Conservation (phyloP, 1,284 basidiomycete genomes). For the Apiotrichum domesticum region DNA sequence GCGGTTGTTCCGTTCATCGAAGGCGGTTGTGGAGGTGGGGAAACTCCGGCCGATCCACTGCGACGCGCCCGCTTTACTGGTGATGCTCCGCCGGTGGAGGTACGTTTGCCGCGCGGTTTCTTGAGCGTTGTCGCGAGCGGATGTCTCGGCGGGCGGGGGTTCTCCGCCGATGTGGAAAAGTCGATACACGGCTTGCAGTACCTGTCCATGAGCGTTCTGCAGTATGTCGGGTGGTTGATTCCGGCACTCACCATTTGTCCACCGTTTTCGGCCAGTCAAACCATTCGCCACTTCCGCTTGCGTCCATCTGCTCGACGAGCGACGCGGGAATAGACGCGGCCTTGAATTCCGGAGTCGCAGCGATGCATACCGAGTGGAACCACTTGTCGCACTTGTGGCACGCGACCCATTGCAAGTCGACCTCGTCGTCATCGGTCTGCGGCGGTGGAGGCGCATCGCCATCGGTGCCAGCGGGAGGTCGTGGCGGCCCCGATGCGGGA, state of each 20-base stretch:
- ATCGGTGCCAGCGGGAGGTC: not conserved
- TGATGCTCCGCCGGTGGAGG: not conserved
- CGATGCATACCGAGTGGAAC: slow-evolving; percentile 41
- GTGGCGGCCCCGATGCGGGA: slow-evolving; percentile 15
- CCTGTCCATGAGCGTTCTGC: slow-evolving; percentile 15
- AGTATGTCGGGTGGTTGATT: not conserved
- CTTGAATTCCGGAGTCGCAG: slow-evolving; percentile 11
- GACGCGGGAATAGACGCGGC: slow-evolving; percentile 23
- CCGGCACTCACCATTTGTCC: slow-evolving; percentile 34
- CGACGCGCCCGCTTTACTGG: slow-evolving; percentile 7
- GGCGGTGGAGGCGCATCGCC: not conserved
- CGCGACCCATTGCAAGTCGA: slow-evolving; percentile 39
- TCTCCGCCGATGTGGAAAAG: slow-evolving; percentile 19
- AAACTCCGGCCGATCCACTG: not conserved
- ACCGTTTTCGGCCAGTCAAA: slow-evolving; percentile 39
- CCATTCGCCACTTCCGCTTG: slow-evolving; percentile 24
- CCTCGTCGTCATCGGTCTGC: slow-evolving; percentile 1
- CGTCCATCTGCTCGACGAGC: slow-evolving; percentile 21
- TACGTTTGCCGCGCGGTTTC: slow-evolving; percentile 10
- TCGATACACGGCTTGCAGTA: slow-evolving; percentile 32
- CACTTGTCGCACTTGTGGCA: slow-evolving; percentile 41
- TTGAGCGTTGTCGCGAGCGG: slow-evolving; percentile 31
- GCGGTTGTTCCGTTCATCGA: not conserved
- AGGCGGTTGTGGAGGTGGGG: slow-evolving; percentile 6
- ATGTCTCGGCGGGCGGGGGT: slow-evolving; percentile 27